These are phyloP conservation scores for Canna indica DNA, from an alignment of 176 grass and related monocot species.

Conservation along the genomic window DNA sequence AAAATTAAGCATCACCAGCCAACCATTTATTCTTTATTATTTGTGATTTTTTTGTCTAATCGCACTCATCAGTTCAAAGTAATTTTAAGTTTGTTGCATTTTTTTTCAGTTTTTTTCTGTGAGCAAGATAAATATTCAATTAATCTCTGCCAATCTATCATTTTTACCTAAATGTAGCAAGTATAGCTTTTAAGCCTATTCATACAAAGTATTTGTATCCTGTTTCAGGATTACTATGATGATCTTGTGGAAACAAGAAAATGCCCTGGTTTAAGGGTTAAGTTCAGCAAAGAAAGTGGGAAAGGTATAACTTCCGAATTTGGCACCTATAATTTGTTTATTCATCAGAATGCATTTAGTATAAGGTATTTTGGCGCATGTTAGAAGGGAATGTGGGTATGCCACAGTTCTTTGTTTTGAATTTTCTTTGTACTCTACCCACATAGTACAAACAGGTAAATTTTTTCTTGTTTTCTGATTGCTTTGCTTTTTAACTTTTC, in stretches of 20 bases:
- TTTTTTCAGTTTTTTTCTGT: neutral
- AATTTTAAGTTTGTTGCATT: too few species aligned
- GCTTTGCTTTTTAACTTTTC: too few species aligned
- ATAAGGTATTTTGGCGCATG: neutral
- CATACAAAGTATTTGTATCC: neutral
- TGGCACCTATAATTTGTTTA: neutral
- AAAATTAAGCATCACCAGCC: too few species aligned
- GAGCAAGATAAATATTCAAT: neutral
- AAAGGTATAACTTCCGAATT: slow-evolving; percentile 42
- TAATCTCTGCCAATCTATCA: neutral
- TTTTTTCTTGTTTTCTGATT: too few species aligned
- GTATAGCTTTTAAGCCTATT: neutral
- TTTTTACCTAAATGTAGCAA: neutral
- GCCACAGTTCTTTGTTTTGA: too few species aligned
- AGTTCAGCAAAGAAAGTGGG: slow-evolving; percentile 44
- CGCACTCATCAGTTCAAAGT: too few species aligned
- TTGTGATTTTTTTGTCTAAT: too few species aligned
- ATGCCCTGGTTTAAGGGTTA: slow-evolving; percentile 47
- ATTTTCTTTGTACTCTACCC: too few species aligned
- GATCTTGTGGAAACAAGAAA: slow-evolving; percentile 46
- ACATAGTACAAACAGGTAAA: too few species aligned
- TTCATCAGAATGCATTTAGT: neutral
- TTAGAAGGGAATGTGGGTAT: neutral
- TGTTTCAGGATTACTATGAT: slow-evolving; percentile 65
- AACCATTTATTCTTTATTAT: too few species aligned